Evolutionary conservation across 805 yeast species (phyloP).

Genomic region (Myxozyma kluyveri): DNA sequence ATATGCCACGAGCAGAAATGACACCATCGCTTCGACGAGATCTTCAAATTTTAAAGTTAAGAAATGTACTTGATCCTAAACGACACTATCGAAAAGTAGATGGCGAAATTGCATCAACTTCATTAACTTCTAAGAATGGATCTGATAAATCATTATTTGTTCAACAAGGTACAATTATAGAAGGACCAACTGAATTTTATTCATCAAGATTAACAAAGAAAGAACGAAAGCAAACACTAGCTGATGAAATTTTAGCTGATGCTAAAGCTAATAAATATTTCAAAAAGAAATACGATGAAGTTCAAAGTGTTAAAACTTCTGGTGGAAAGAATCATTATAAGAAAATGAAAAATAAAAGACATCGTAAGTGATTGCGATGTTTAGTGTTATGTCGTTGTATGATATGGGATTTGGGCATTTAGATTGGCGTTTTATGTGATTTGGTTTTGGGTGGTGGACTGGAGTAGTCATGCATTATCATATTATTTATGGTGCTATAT

Average conservation of each 20-base stretch:
- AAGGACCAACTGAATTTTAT: conserved; percentile 76
- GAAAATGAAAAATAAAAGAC: conserved; percentile 52
- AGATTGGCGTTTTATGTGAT: too few relatives aligned
- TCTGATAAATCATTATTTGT: conserved; percentile 46
- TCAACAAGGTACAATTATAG: conserved; percentile 84
- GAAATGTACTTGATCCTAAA: conserved; percentile 92
- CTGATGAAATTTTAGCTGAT: conserved; percentile 80
- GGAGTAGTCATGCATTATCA: background rate
- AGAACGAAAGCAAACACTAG: conserved; percentile 72
- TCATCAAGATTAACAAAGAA: conserved; percentile 63
- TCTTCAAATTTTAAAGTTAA: conserved; percentile 70
- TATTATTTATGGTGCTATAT: background rate
- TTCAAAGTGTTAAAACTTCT: conserved; percentile 59
- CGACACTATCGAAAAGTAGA: conserved; percentile 68
- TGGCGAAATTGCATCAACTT: conserved; percentile 35
- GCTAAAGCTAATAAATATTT: conserved; percentile 68
- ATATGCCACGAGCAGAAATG: conserved; percentile 70
- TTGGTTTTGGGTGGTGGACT: background rate
- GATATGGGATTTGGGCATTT: background rate
- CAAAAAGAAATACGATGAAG: conserved; percentile 77
- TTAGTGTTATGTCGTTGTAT: background rate
- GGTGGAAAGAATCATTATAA: conserved; percentile 71
- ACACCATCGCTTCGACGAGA: conserved; percentile 75
- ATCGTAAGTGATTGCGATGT: background rate
- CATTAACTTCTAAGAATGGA: conserved; percentile 63